Evolutionary conservation across 1,139 yeast species (phyloP).

Genomic region (Sugiyamaella grinbergsii): DNA sequence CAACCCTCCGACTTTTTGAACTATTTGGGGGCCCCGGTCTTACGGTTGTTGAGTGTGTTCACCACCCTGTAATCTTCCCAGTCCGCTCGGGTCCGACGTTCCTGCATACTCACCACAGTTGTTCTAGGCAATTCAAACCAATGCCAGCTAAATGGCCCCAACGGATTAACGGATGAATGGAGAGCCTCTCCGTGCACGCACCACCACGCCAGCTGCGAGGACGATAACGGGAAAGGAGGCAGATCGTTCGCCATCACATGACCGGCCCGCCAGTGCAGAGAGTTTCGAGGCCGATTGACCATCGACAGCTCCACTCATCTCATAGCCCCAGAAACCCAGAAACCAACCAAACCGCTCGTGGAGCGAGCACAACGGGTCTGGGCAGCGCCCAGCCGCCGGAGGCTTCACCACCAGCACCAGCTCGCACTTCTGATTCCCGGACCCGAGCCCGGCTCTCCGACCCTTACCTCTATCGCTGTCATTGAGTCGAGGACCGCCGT

Average conservation of each 20-base stretch:
- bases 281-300: no score
- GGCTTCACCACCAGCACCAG: no score
- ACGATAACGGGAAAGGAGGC: background rate
- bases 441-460: background rate
- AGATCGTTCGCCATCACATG: background rate
- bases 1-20: no score
- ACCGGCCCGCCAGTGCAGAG: no score
- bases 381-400: no score
- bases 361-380: no score
- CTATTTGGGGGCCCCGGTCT: no score
- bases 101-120: no score
- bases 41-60: background rate
- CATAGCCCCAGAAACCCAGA: no score
- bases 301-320: no score
- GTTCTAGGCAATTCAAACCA: background rate
- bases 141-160: conserved; percentile 1
- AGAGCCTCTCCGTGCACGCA: background rate
- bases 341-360: no score
- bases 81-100: background rate
- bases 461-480: background rate
- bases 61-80: no score
- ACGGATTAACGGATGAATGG: conserved; percentile 14
- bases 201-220: background rate
- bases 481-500: background rate
- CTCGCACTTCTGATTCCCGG: background rate